A percentile compares a stretch with the other conserved stretches of the same genome.
These are phyloP conservation scores for Yamadazyma dendronema DNA, from an alignment of 1,139 yeast genomes.

Conservation along the genomic window DNA sequence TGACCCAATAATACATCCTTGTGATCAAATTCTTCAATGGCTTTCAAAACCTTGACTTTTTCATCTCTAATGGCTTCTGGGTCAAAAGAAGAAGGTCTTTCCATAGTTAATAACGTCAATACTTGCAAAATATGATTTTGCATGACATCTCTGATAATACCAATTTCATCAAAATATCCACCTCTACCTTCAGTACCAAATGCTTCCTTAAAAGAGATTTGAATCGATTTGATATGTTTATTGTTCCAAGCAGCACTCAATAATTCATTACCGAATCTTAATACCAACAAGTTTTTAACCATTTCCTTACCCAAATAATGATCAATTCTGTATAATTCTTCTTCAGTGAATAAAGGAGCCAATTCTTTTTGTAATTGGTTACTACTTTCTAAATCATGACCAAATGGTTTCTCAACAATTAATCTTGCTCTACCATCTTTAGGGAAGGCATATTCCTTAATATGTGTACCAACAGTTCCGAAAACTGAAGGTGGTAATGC, in stretches of 20 bases:
- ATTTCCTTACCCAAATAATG: conserved; percentile 97
- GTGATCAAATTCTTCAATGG: conserved; percentile 65
- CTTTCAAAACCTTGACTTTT: conserved; percentile 87
- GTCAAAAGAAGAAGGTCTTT: conserved; percentile 84
- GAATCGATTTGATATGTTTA: conserved; percentile 73
- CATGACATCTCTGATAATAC: conserved; percentile 97
- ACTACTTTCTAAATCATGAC: conserved; percentile 81
- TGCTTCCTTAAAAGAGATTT: conserved; percentile 90
- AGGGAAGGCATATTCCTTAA: conserved; percentile 71
- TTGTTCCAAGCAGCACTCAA: conserved; percentile 85
- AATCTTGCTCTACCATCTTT: conserved; percentile 70
- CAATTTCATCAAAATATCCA: conserved; percentile 93
- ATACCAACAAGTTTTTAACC: conserved; percentile 88
- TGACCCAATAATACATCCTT: conserved; percentile 83
- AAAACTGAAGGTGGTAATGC: conserved; percentile 96
- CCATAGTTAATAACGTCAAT: conserved; percentile 89
- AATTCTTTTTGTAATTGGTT: conserved; percentile 72
- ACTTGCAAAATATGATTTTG: conserved; percentile 96
- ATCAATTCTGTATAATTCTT: conserved; percentile 91
- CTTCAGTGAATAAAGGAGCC: conserved; percentile 86
- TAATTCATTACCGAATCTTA: conserved; percentile 88
- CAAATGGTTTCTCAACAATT: conserved; percentile 96
- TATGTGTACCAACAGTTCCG: conserved; percentile 69
- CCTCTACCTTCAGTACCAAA: conserved; percentile 99
- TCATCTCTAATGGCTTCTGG: conserved; percentile 96